These are phyloP conservation scores for Backusella tarrabulga DNA, from an alignment of 192 early-diverging fungal species.

Conservation along the genomic window DNA sequence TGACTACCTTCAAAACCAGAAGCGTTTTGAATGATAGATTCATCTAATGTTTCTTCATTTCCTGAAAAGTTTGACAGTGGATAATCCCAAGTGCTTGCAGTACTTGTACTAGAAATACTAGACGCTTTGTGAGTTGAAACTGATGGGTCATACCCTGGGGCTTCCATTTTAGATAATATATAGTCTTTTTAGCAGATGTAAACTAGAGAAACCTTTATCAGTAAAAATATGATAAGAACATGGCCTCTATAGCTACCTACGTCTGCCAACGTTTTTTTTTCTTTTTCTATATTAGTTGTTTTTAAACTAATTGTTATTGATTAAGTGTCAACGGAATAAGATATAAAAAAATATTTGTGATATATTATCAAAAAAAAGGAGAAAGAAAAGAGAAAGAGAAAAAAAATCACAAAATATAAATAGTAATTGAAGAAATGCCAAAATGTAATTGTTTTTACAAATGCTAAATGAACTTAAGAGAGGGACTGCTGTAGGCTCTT, in stretches of 20 bases:
- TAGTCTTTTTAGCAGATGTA: neutral
- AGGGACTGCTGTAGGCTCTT: neutral
- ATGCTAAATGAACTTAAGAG: neutral
- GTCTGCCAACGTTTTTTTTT: neutral
- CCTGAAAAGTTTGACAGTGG: conserved; percentile 17
- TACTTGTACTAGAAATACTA: conserved; percentile 22
- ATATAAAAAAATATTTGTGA: neutral
- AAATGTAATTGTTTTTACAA: conserved; percentile 13
- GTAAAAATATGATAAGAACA: neutral
- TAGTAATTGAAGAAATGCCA: neutral
- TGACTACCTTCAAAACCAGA: conserved; percentile 24
- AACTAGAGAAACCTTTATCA: neutral
- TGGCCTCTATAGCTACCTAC: neutral
- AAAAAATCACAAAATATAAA: neutral
- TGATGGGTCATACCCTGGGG: conserved; percentile 18
- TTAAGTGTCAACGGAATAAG: neutral
- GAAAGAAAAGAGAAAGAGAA: neutral
- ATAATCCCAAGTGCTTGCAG: conserved; percentile 1
- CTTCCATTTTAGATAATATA: conserved; percentile 10
- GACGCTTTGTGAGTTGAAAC: conserved; percentile 16
- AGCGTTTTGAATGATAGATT: neutral
- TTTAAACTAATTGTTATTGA: conserved; percentile 1
- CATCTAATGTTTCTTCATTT: neutral
- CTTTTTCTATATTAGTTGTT: neutral
- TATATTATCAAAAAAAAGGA: neutral